Percentiles rank a stretch among this genome's conserved stretches.
Conservation (phyloP, 1,284 basidiomycete species). For the Malassezia brasiliensis region DNA sequence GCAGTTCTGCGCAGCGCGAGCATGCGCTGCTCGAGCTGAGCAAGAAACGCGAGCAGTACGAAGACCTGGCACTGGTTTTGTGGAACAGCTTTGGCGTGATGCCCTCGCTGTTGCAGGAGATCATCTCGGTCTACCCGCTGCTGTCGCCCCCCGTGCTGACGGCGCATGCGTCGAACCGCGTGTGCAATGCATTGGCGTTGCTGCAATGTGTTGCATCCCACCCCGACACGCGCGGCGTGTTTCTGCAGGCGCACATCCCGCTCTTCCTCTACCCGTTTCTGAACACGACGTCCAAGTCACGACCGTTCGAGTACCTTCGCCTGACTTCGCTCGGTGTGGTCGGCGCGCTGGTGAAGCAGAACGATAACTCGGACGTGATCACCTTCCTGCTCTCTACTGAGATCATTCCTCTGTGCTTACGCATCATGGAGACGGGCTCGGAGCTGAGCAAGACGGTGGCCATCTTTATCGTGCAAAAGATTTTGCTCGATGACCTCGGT, state of each 20-base stretch:
- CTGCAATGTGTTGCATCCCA: slow-evolving; percentile 76
- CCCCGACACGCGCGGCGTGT: slow-evolving; percentile 41
- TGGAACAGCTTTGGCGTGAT: slow-evolving; percentile 99
- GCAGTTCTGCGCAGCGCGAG: slow-evolving; percentile 39
- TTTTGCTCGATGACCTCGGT: slow-evolving; percentile 92
- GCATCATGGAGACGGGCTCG: slow-evolving; percentile 99
- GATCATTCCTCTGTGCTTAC: slow-evolving; percentile 95
- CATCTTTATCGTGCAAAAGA: slow-evolving; percentile 99
- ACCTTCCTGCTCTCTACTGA: slow-evolving; percentile 98
- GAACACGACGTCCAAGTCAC: slow-evolving; percentile 96
- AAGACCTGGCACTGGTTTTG: slow-evolving; percentile 89
- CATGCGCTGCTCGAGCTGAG: slow-evolving; percentile 67
- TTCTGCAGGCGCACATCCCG: slow-evolving; percentile 73
- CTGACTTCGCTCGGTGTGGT: slow-evolving; percentile 96
- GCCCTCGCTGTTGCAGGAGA: slow-evolving; percentile 95
- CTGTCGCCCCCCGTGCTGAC: slow-evolving; percentile 91
- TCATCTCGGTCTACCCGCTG: slow-evolving; percentile 94
- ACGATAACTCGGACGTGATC: slow-evolving; percentile 97
- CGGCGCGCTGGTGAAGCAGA: slow-evolving; percentile 87
- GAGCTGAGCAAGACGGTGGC: slow-evolving; percentile 99
- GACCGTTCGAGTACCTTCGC: slow-evolving; percentile 96
- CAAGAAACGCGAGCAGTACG: slow-evolving; percentile 98
- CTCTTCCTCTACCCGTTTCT: slow-evolving; percentile 98
- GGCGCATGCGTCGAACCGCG: slow-evolving; percentile 95
- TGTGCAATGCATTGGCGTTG: slow-evolving; percentile 95